Base-by-base conservation (phyloP, 345 rosid genomes). In the Psidium guajava region DNA sequence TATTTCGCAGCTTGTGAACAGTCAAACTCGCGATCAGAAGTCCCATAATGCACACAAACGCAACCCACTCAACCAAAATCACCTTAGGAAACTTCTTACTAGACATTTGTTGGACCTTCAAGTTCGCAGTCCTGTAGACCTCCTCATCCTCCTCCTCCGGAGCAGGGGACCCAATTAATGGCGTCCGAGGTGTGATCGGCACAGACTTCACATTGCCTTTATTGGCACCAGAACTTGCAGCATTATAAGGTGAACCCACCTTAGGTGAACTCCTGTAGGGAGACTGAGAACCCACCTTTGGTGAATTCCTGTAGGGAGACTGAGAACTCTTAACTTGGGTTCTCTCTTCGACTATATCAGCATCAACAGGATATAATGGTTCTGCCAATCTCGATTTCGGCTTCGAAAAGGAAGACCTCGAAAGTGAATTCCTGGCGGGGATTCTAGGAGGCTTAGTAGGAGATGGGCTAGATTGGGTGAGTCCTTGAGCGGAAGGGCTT, bases 361-460 rank as follows among this genome's bases (percentile, higher is more conserved):
- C 80, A 75, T 89, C 91, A 77, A 81, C 82, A 59, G 84, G 87
- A 84, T 87, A 87, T 1, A 87, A 21, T 36, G 93, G 92, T 85
- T 93, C 96, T 11, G 86, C 88, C 25, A 93, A 86, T 85, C 94
- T 88, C 28, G 96, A 93, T 87, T 93, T 93, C 9, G 96, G 93
- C 92, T 90, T 92, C 1, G 92, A 87, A 86, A 90, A 92, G 7
- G 88, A 87, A 9, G 93, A 93, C 73, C 87, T 87, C 24, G 82
- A 32, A 59, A 91, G 54, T 25, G 93, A 87, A 57, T 88, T 85
- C 57, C 85, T 85, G 27, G 82, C 82, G 24, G 86, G 91, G 84
- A 87, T 75, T 85, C 75, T 89, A 12, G 91, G 91, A 18, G 94
- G 92, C 86, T 85, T 91, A 75, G 44, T 49, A 28, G 91, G 84